Conservation (phyloP, 306 rosid genomes). For the Vigna hirtella region DNA sequence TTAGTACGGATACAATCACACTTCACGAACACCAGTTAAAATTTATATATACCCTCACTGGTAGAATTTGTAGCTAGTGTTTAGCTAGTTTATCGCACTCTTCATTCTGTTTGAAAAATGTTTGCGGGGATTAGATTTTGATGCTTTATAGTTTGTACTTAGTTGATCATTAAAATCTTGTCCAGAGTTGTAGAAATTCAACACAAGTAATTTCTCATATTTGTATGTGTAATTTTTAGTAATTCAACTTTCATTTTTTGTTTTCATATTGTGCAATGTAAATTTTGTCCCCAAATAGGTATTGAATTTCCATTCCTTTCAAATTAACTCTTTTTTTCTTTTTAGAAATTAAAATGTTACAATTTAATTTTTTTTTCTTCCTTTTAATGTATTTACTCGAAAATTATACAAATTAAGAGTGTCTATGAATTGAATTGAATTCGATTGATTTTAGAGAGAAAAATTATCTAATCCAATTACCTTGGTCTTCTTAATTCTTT, state of each 20-base stretch:
- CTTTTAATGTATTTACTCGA: too few relatives aligned
- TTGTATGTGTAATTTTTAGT: not conserved
- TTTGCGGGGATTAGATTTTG: slow-evolving; percentile 9
- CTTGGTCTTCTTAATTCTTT: too few relatives aligned
- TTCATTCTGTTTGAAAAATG: slow-evolving; percentile 2
- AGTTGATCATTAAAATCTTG: slow-evolving; percentile 17
- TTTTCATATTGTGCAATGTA: not conserved
- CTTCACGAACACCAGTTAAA: not conserved
- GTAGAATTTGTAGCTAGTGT: slow-evolving; percentile 10
- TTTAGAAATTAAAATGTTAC: too few relatives aligned
- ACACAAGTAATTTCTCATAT: not conserved
- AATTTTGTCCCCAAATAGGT: too few relatives aligned
- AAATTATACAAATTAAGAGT: too few relatives aligned
- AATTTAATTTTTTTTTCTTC: too few relatives aligned
- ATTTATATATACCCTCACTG: not conserved
- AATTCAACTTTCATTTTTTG: not conserved
- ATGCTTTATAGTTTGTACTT: not conserved
- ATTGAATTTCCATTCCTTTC: too few relatives aligned
- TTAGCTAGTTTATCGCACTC: too few relatives aligned
- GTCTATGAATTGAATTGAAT: too few relatives aligned
- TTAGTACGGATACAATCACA: slow-evolving; percentile 32
- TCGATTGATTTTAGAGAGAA: too few relatives aligned
- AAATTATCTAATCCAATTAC: too few relatives aligned
- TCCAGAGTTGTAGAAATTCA: not conserved
- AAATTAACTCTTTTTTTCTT: too few relatives aligned